Base-by-base conservation (phyloP, 2,329 filamentous ascomycete genomes). In the Diaporthe sp. region DNA sequence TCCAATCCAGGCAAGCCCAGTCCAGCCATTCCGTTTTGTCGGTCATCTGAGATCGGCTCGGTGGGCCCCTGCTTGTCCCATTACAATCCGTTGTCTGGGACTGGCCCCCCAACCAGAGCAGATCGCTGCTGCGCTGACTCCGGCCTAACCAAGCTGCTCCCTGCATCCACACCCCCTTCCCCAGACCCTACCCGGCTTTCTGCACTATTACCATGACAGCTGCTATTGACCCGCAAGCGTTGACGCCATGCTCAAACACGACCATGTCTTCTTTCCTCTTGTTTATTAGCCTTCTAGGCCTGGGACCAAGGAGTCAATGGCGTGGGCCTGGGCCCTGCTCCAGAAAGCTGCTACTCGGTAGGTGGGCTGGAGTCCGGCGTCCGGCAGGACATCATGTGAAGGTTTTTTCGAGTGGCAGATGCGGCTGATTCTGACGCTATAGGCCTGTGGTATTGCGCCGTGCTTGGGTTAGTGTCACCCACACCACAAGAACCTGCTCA, bases 381-480 rank as follows among this genome's bases (percentile, higher is more conserved):
- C 60, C 60, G 39, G 25, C n/a, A 34, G 17, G 10, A 34, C 42
- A 55, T 73, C 75, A 76, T 76, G 71, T 76, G 71, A 51, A 70
- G n/a, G 44, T 28, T 53, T 76, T 65, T 44, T 12, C 13, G 13
- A 22, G 25, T 60, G 72, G 72, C 39, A 71, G 58, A 76, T 76
- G 75, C 75, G 75, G 75, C 75, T 74, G 75, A 65, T 74, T 55
- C 55, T 65, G 37, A 62, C 34, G 51, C 58, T 44, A 55, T 17
- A 42, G 65, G 34, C 34, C 65, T 22, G 31, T 70, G n/a, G 65
- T 28, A 70, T 55, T 49, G 62, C 62, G 62, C 65, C 34, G 65
- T 55, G 31, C 65, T 15, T 34, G 31, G 65, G 65, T 42, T 39
- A 67, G 46, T 70, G 65, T 39, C 65, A 70, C 65, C 65, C 49